Base-by-base conservation (phyloP, 2,329 filamentous ascomycete genomes). In the Ophiostoma piceae region DNA sequence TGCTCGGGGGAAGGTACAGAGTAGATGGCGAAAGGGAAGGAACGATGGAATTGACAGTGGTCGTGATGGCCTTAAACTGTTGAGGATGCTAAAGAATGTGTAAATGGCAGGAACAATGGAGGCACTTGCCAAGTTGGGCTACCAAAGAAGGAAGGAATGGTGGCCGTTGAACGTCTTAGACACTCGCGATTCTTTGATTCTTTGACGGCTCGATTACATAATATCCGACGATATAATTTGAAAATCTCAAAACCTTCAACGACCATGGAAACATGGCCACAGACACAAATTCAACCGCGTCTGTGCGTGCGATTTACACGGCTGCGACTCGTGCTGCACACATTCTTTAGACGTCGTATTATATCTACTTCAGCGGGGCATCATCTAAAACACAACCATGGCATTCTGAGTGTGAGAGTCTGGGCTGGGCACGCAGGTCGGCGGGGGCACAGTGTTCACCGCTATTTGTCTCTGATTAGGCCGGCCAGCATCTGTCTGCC, bases 371-470 rank as follows among this genome's bases (percentile, higher is more conserved):
- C 62, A 65, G 62, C 35, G 62, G 62, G 35, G 62, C 19, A 57
- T 26, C 32, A 39, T 65, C 62, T 41, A 35, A 62, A 62, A 62
- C 57, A 32, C 57, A 62, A 8, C 35, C 35, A 22, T 19, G 62
- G 62, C 62, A 37, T 22, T 22, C n/a, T 65, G 35, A 9, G 62
- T 41, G 11, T 19, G 43, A 47, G n/a, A 14, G 14, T 19, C 62
- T 65, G 62, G 35, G 62, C 62, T 65, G 62, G 35, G 62, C 62
- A 8, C 19, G 35, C 35, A 35, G 32, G 62, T 22, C 11, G 62
- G 62, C 62, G 62, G 60, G 60, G 60, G 35, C 62, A 39, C 62
- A 35, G 26, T 39, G 62, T 65, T 65, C 62, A 65, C 62, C 62
- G 62, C 62, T 65, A 22, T 39, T 65, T 65, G 62, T 39, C 19